Percentiles rank a stretch among this genome's conserved stretches.
These are phyloP conservation scores for Carex littledalei DNA, from an alignment of 176 grass and related monocot genomes.

Conservation along the genomic window DNA sequence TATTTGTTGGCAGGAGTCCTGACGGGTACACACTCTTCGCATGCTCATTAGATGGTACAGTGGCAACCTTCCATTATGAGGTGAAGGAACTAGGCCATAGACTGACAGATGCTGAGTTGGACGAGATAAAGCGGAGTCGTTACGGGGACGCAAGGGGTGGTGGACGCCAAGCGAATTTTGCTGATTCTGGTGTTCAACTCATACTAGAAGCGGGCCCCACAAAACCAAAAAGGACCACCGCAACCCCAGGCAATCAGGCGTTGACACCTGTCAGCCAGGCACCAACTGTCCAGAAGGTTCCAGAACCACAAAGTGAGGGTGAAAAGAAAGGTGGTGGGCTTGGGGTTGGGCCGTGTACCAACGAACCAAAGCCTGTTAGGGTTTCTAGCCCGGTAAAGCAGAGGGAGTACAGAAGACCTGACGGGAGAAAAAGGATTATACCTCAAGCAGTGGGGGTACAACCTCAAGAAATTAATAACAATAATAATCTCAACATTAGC, in stretches of 20 bases:
- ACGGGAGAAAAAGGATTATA: constrained; percentile 98
- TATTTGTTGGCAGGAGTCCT: constrained; percentile 71
- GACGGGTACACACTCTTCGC: constrained; percentile 96
- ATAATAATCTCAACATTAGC: constrained; percentile 1
- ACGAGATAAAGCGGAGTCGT: constrained; percentile 87
- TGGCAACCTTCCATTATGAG: constrained; percentile 89
- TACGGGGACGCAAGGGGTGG: constrained; percentile 95
- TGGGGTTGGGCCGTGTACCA: constrained; percentile 27
- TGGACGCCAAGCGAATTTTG: constrained; percentile 77
- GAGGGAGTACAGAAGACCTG: constrained; percentile 87
- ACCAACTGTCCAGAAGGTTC: constrained; percentile 39
- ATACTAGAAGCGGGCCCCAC: constrained; percentile 71
- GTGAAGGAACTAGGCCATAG: constrained; percentile 86
- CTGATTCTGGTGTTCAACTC: constrained; percentile 77
- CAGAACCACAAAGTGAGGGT: constrained; percentile 45
- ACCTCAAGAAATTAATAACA: constrained; percentile 52
- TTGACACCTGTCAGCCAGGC: constrained; percentile 22
- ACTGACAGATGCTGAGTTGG: constrained; percentile 81
- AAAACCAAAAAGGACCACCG: constrained; percentile 66
- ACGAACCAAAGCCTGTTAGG: constrained; percentile 38
- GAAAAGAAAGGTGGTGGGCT: constrained; percentile 45
- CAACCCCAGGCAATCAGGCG: constrained; percentile 40
- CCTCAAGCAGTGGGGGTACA: constrained; percentile 94
- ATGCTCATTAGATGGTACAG: constrained; percentile 91
- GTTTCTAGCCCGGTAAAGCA: constrained; percentile 87